A percentile compares a stretch with the other conserved stretches of the same genome.
phyloP scores from a whole-genome alignment of 768 basidiomycete genomes.

The Lactifluus hygrophoroides region DNA sequence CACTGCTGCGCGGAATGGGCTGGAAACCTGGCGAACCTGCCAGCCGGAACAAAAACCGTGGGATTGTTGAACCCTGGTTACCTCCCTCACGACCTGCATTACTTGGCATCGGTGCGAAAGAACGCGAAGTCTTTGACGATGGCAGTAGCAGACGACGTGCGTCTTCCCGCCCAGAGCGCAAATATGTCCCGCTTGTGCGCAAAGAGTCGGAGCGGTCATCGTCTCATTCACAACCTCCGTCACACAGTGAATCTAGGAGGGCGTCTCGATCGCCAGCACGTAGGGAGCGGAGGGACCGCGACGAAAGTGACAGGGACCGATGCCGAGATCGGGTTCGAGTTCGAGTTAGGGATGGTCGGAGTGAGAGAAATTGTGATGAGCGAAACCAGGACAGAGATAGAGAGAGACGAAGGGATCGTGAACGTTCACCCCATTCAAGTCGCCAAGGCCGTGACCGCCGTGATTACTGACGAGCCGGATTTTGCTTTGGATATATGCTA shows the following conservation, averaged over 20 bases:
- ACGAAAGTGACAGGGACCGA: not conserved
- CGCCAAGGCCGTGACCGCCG: constrained; percentile 6
- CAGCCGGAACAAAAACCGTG: constrained; percentile 42
- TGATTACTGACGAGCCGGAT: not conserved
- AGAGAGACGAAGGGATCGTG: constrained; percentile 5
- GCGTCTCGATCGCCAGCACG: not conserved
- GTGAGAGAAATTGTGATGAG: not conserved
- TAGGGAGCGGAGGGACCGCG: constrained; percentile 4
- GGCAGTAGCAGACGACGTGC: constrained; percentile 43
- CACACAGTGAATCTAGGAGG: constrained; percentile 4
- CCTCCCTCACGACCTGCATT: constrained; percentile 78
- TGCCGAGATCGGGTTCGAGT: not conserved
- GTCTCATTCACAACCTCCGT: constrained; percentile 4
- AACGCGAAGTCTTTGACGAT: constrained; percentile 63
- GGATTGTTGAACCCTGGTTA: constrained; percentile 67
- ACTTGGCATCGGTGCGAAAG: constrained; percentile 91
- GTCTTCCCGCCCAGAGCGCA: constrained; percentile 51
- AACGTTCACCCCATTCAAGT: constrained; percentile 8
- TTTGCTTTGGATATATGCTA: no score
- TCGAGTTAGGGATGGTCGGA: constrained; percentile 1
- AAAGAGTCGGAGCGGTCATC: constrained; percentile 36
- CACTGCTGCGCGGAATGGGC: constrained; percentile 92
- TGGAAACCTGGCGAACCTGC: constrained; percentile 83
- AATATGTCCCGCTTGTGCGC: constrained; percentile 79
- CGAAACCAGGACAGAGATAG: constrained; percentile 23